These are phyloP conservation scores for Flaveria robusta DNA, from an alignment of 129 eudicot species.

Conservation along the genomic window DNA sequence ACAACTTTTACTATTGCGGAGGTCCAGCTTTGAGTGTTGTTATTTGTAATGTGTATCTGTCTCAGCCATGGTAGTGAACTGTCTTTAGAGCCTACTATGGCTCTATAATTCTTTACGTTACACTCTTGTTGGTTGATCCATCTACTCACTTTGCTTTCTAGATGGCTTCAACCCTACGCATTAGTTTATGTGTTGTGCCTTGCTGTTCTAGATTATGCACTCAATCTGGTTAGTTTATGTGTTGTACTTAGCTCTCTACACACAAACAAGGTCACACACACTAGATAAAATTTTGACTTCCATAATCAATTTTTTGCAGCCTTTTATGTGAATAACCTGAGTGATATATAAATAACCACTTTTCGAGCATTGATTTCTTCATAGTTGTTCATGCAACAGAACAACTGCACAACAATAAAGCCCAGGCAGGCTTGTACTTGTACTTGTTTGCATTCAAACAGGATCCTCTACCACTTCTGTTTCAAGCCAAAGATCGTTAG, in stretches of 20 bases:
- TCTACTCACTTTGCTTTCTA: not conserved
- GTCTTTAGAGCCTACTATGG: not conserved
- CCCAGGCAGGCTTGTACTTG: not conserved
- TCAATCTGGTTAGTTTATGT: not conserved
- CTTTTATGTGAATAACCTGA: not conserved
- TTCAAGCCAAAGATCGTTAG: constrained; percentile 89
- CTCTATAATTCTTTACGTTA: not conserved
- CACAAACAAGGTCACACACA: not conserved
- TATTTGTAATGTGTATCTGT: not conserved
- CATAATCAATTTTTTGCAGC: not conserved
- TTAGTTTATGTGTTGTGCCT: not conserved
- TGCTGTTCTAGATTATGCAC: not conserved
- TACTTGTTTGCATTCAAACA: constrained; percentile 56
- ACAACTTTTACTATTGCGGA: not conserved
- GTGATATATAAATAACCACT: not conserved
- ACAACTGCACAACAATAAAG: not conserved
- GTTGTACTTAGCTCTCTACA: not conserved
- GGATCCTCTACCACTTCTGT: constrained; percentile 97
- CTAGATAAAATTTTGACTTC: not conserved
- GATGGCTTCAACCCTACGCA: not conserved
- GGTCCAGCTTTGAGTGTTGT: not conserved
- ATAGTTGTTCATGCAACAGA: not conserved
- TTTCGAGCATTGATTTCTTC: not conserved
- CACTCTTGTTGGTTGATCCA: constrained; percentile 3
- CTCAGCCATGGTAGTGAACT: constrained; percentile 9